These are phyloP conservation scores for Tetratostichococcus sp. DNA, from an alignment of 139 green algal species.

Conservation along the genomic window DNA sequence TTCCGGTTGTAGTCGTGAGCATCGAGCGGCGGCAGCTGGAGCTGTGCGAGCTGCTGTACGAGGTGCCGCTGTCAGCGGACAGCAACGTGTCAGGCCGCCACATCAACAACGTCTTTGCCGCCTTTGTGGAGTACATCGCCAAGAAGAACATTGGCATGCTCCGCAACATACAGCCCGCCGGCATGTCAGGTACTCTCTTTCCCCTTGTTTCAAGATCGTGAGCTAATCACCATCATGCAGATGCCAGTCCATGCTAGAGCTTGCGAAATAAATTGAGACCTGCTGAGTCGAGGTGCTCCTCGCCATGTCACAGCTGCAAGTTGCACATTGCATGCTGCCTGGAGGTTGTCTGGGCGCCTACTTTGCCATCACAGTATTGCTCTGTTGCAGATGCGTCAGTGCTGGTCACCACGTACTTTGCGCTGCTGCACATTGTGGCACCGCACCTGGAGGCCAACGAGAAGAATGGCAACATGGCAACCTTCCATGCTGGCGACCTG, in stretches of 20 bases:
- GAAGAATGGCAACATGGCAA: background rate
- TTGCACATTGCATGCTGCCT: no score
- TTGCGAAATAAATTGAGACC: no score
- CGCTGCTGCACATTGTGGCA: slow-evolving; percentile 62
- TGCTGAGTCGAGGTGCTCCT: no score
- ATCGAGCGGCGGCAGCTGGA: slow-evolving; percentile 1
- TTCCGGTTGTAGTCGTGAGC: background rate
- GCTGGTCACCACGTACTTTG: slow-evolving; percentile 68
- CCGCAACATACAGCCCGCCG: slow-evolving; percentile 66
- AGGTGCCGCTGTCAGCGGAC: slow-evolving; percentile 20
- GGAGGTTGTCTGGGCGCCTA: no score
- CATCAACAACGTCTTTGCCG: slow-evolving; percentile 20
- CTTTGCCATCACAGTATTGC: no score
- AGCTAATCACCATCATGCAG: no score
- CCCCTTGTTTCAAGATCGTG: no score
- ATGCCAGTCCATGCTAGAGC: no score
- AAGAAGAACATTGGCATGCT: slow-evolving; percentile 61
- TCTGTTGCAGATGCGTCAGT: slow-evolving; percentile 56
- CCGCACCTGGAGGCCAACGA: slow-evolving; percentile 23
- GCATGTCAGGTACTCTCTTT: slow-evolving; percentile 39
- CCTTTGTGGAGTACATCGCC: slow-evolving; percentile 59
- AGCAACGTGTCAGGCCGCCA: slow-evolving; percentile 7
- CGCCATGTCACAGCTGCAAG: no score
- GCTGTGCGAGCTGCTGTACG: slow-evolving; percentile 20
- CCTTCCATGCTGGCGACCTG: slow-evolving; percentile 37